Conservation (phyloP, 768 basidiomycete genomes). For the Boletus vermiculosoides region DNA sequence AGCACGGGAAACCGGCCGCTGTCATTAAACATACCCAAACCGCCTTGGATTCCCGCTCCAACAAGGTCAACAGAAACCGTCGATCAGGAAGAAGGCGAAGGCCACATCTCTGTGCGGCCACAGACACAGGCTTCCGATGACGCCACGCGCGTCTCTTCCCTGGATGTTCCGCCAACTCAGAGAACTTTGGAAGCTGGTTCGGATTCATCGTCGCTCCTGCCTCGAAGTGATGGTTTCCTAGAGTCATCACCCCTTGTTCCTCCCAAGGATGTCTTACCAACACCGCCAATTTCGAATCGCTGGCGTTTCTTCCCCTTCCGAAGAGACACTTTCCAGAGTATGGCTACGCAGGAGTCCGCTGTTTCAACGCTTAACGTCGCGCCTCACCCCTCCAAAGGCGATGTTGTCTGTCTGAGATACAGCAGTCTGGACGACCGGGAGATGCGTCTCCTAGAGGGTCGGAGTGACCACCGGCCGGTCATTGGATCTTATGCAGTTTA, state of each 20-base stretch:
- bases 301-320: slow-evolving; percentile 56
- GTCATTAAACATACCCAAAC: slow-evolving; percentile 22
- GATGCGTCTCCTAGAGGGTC: slow-evolving; percentile 74
- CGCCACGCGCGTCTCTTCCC: slow-evolving; percentile 18
- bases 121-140: slow-evolving; percentile 10
- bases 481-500: slow-evolving; percentile 75
- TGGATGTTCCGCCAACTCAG: slow-evolving; percentile 2
- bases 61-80: slow-evolving; percentile 32
- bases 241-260: slow-evolving; percentile 31
- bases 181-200: slow-evolving; percentile 9
- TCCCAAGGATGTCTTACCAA: slow-evolving; percentile 27
- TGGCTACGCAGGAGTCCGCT: slow-evolving; percentile 25
- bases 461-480: slow-evolving; percentile 86
- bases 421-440: slow-evolving; percentile 69
- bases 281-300: slow-evolving; percentile 31
- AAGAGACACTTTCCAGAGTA: slow-evolving; percentile 36
- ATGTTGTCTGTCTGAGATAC: slow-evolving; percentile 71
- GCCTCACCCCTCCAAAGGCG: slow-evolving; percentile 52
- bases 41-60: slow-evolving; percentile 16
- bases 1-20: slow-evolving; percentile 16
- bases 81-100: slow-evolving; percentile 7
- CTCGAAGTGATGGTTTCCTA: slow-evolving; percentile 11
- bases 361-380: slow-evolving; percentile 18
- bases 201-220: slow-evolving; percentile 12
- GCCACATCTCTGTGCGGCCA: slow-evolving; percentile 5